A percentile compares a stretch with the other conserved stretches of the same genome.
Evolutionary conservation across 169 alveolate genomes (phyloP).

Genomic region (Babesia caballi): DNA sequence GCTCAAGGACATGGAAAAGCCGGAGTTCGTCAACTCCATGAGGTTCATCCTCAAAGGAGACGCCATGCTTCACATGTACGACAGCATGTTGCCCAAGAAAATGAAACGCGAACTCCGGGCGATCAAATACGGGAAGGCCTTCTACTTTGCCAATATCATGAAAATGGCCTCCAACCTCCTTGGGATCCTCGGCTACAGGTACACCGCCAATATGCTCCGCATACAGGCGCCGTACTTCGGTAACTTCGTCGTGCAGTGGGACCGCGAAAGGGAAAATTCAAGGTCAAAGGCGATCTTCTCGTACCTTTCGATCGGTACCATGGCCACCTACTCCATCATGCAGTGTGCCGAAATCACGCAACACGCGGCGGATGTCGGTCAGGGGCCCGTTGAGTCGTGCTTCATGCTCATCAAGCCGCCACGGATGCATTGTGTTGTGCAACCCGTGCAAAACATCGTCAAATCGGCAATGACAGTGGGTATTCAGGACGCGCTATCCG

Average conservation of each 20-base stretch:
- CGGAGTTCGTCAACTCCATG: constrained; percentile 68
- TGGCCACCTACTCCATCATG: constrained; percentile 72
- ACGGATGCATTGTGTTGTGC: constrained; percentile 53
- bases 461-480: constrained; percentile 59
- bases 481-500: constrained; percentile 72
- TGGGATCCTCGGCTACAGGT: constrained; percentile 63
- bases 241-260: constrained; percentile 73
- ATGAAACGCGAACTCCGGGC: constrained; percentile 73
- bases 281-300: constrained; percentile 62
- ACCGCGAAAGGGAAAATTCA: constrained; percentile 66
- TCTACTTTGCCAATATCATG: constrained; percentile 70
- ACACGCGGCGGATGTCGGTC: constrained; percentile 76
- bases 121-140: constrained; percentile 75
- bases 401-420: constrained; percentile 67
- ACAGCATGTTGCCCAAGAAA: constrained; percentile 70
- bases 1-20: constrained; percentile 66
- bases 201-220: constrained; percentile 67
- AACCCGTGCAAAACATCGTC: constrained; percentile 54
- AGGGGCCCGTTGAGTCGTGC: constrained; percentile 71
- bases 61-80: constrained; percentile 71
- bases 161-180: constrained; percentile 67
- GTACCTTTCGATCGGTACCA: constrained; percentile 71
- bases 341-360: constrained; percentile 76
- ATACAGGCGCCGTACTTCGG: constrained; percentile 81
- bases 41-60: constrained; percentile 76